Conservation (phyloP, 169 alveolate species). For the Eimeria praecox region DNA sequence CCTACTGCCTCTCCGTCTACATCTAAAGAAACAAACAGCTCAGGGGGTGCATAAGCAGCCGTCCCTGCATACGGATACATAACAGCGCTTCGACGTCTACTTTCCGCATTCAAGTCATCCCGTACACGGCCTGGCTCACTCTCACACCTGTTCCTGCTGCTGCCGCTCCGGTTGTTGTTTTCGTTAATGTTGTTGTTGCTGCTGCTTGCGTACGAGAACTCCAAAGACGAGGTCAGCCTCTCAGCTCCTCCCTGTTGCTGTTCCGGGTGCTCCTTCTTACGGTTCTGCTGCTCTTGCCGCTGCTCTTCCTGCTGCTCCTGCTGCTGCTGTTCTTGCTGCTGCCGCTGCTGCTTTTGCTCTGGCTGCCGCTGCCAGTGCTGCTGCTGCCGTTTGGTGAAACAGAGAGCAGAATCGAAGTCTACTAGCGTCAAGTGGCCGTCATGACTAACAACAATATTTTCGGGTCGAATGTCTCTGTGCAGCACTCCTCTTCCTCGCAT, state of each 20-base stretch:
- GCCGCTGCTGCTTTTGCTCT: not conserved
- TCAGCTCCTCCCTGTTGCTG: not conserved
- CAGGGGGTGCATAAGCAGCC: constrained; percentile 29
- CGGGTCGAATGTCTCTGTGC: constrained; percentile 95
- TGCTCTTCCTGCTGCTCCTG: not conserved
- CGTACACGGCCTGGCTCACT: not conserved
- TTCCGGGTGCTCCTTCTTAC: not conserved
- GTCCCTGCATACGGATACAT: constrained; percentile 36
- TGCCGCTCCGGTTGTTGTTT: not conserved
- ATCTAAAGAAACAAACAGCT: constrained; percentile 19
- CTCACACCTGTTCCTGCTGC: not conserved
- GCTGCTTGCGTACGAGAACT: not conserved
- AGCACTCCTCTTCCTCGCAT: constrained; percentile 61
- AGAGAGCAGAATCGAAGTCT: constrained; percentile 89
- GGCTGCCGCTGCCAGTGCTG: constrained; percentile 15
- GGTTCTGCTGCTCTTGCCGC: not conserved
- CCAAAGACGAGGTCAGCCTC: not conserved
- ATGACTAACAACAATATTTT: constrained; percentile 90
- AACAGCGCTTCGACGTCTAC: not conserved
- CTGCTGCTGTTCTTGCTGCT: not conserved
- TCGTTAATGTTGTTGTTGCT: not conserved
- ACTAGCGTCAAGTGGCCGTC: constrained; percentile 93
- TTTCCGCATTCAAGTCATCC: not conserved
- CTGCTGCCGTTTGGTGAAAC: not conserved
- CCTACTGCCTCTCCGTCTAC: not conserved